phyloP scores from a whole-genome alignment of 495 filamentous ascomycete genomes.

The Penicillium samsonianum region DNA sequence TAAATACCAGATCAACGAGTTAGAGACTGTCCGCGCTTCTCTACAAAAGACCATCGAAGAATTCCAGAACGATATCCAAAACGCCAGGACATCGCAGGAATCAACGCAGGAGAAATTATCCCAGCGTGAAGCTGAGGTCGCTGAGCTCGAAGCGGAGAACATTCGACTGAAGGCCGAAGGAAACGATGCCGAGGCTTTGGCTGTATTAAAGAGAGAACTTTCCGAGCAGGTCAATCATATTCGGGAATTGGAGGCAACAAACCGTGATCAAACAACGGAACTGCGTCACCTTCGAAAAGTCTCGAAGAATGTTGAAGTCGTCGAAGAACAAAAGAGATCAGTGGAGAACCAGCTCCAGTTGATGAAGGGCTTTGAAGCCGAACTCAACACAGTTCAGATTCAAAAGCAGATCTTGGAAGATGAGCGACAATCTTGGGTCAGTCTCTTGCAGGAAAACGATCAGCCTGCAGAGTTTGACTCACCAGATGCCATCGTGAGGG shows the following conservation, averaged over 20 bases:
- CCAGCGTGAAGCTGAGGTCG: conserved; percentile 68
- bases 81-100: conserved; percentile 62
- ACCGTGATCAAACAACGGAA: conserved; percentile 77
- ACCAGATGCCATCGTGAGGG: conserved; percentile 83
- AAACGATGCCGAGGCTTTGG: conserved; percentile 79
- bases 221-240: conserved; percentile 89
- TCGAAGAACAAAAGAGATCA: conserved; percentile 90
- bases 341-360: conserved; percentile 75
- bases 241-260: conserved; percentile 74
- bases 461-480: conserved; percentile 74
- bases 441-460: conserved; percentile 73
- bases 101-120: conserved; percentile 65
- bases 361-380: conserved; percentile 70
- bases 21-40: conserved; percentile 68
- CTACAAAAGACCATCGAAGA: conserved; percentile 69
- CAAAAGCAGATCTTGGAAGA: conserved; percentile 88
- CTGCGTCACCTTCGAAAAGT: conserved; percentile 75
- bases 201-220: conserved; percentile 81
- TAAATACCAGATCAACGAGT: conserved; percentile 67
- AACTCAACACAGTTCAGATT: conserved; percentile 74
- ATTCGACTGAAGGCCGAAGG: conserved; percentile 78
- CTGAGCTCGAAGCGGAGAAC: conserved; percentile 77
- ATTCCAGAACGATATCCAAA: conserved; percentile 67
- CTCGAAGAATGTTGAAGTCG: conserved; percentile 84
- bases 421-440: conserved; percentile 81